phyloP scores from a whole-genome alignment of 2,329 filamentous ascomycete species.

The Volutella citrinella region DNA sequence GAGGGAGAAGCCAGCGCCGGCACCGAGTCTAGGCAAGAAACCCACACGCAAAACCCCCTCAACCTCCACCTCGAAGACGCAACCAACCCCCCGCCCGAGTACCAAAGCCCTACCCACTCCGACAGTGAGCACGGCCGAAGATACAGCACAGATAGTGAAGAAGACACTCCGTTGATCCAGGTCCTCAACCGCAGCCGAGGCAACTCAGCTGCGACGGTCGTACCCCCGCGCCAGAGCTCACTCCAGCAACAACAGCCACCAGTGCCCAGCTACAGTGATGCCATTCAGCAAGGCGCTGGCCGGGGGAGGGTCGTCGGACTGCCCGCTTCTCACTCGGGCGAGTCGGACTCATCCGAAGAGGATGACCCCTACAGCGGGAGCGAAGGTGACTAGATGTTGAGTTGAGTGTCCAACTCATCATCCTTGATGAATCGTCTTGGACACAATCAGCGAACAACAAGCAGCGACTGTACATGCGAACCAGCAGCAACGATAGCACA shows the following conservation, averaged over 20 bases:
- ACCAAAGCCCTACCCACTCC: conserved; percentile 63
- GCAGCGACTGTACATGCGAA: too few species aligned
- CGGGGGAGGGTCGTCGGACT: conserved; percentile 22
- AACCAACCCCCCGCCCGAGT: conserved; percentile 66
- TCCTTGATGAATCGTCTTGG: too few species aligned
- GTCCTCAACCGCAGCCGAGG: conserved; percentile 50
- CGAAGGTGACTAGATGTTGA: too few species aligned
- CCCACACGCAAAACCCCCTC: conserved; percentile 35
- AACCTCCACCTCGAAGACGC: conserved; percentile 49
- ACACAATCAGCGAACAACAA: too few species aligned
- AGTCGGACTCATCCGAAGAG: conserved; percentile 5
- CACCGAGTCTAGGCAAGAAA: conserved; percentile 20
- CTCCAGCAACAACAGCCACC: conserved; percentile 48
- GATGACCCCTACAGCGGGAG: neutral
- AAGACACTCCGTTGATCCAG: conserved; percentile 50
- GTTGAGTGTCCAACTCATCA: too few species aligned
- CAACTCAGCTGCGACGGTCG: conserved; percentile 42
- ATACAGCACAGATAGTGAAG: conserved; percentile 58
- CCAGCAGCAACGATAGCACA: too few species aligned
- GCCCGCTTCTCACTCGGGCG: conserved; percentile 17
- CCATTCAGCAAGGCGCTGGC: conserved; percentile 52
- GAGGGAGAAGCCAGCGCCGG: conserved; percentile 57
- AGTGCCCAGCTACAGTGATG: conserved; percentile 81
- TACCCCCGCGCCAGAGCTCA: conserved; percentile 20
- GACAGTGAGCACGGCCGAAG: conserved; percentile 56